Evolutionary conservation across 371 early-diverging fungal genomes (phyloP).

Genomic region (Haplosporangium sp.): DNA sequence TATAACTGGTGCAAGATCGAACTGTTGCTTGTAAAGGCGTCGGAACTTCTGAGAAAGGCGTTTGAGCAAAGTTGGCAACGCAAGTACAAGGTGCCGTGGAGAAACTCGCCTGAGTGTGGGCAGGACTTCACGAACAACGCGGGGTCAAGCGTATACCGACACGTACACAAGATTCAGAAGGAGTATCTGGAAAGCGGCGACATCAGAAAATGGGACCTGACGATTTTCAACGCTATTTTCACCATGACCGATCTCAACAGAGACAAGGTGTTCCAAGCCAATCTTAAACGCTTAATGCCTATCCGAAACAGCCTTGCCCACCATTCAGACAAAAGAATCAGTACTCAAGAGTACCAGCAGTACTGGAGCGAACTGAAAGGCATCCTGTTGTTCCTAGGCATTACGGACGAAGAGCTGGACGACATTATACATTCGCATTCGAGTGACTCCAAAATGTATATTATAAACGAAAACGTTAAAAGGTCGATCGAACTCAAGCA

Average conservation of each 20-base stretch:
- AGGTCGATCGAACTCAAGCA: conserved; percentile 34
- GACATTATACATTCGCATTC: conserved; percentile 39
- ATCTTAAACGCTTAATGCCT: conserved; percentile 32
- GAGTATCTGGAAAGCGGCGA: conserved; percentile 33
- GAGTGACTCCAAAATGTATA: conserved; percentile 36
- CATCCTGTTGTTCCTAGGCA: conserved; percentile 33
- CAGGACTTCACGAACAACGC: conserved; percentile 28
- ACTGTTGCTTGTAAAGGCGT: conserved; percentile 38
- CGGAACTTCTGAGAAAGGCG: conserved; percentile 34
- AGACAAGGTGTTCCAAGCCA: conserved; percentile 34
- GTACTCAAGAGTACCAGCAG: conserved; percentile 33
- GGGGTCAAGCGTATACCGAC: conserved; percentile 26
- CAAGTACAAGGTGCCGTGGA: conserved; percentile 34
- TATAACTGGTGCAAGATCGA: conserved; percentile 37
- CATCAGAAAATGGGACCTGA: conserved; percentile 39
- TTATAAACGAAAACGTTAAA: conserved; percentile 33
- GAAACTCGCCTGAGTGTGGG: conserved; percentile 36
- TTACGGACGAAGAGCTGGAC: conserved; percentile 41
- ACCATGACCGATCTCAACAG: conserved; percentile 43
- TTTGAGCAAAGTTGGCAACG: conserved; percentile 39
- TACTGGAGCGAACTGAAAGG: conserved; percentile 36
- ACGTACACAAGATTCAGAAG: conserved; percentile 36
- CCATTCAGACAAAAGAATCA: conserved; percentile 36
- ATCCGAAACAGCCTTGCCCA: conserved; percentile 40
- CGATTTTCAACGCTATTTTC: conserved; percentile 35